Conservation (phyloP, 2,329 filamentous ascomycete genomes). For the Erysiphe pulchra region DNA sequence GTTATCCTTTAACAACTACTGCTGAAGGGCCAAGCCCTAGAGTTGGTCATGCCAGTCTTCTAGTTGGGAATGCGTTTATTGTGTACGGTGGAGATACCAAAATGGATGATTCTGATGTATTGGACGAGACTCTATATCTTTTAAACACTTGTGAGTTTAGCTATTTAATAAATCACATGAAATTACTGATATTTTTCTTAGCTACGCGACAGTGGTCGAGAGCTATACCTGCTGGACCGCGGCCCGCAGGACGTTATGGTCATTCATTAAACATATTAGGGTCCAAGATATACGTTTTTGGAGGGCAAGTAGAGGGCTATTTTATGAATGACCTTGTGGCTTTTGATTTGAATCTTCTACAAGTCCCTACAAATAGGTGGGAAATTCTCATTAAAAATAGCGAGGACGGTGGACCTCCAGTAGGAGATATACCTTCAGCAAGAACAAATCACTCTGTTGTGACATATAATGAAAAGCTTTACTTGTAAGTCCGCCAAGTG, state of each 20-base stretch:
- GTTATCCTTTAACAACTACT: slow-evolving; percentile 75
- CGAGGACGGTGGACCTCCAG: slow-evolving; percentile 30
- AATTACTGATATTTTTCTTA: slow-evolving; percentile 15
- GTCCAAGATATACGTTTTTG: slow-evolving; percentile 93
- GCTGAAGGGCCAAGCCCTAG: slow-evolving; percentile 84
- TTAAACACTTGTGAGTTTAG: slow-evolving; percentile 77
- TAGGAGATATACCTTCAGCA: slow-evolving; percentile 52
- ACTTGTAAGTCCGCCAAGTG: slow-evolving; percentile 35
- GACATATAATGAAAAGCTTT: slow-evolving; percentile 80
- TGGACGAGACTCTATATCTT: slow-evolving; percentile 90
- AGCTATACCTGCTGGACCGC: slow-evolving; percentile 62
- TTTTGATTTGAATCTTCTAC: slow-evolving; percentile 85
- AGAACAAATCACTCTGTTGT: slow-evolving; percentile 88
- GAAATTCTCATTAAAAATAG: slow-evolving; percentile 67
- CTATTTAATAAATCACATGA: slow-evolving; percentile 4
- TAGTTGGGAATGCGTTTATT: slow-evolving; percentile 96
- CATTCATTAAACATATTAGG: slow-evolving; percentile 91
- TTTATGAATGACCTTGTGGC: slow-evolving; percentile 96
- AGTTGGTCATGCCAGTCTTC: slow-evolving; percentile 77
- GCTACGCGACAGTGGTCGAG: slow-evolving; percentile 96
- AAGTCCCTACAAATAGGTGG: slow-evolving; percentile 79
- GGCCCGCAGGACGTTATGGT: slow-evolving; percentile 78
- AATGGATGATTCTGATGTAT: slow-evolving; percentile 67
- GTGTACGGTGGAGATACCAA: slow-evolving; percentile 98
- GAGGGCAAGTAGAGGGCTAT: slow-evolving; percentile 85